Conservation (phyloP, 208 protist species). For the Trypanosoma conorhini region DNA sequence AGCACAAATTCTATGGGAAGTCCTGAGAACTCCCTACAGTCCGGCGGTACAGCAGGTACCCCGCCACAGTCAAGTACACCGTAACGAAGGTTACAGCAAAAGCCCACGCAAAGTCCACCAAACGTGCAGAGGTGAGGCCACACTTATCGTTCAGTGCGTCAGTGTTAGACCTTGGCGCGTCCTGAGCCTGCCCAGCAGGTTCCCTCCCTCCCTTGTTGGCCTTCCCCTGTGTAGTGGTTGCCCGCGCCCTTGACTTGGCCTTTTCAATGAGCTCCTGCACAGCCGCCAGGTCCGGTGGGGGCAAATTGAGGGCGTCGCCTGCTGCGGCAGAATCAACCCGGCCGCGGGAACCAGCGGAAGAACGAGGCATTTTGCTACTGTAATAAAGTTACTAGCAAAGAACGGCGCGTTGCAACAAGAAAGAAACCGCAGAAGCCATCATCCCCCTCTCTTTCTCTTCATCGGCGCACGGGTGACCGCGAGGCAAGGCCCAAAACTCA, state of each 20-base stretch:
- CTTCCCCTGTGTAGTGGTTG: not conserved
- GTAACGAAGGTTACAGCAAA: conserved; percentile 40
- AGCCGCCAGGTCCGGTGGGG: conserved; percentile 47
- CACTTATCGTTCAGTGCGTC: not conserved
- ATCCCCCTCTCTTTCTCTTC: not conserved
- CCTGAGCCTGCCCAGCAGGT: not conserved
- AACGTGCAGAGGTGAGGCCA: not conserved
- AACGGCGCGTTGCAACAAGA: conserved; percentile 7
- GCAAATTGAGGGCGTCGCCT: conserved; percentile 24
- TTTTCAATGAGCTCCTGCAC: conserved; percentile 80
- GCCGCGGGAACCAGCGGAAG: conserved; percentile 22
- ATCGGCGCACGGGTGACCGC: not conserved
- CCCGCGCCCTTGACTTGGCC: conserved; percentile 55
- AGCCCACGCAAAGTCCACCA: conserved; percentile 36
- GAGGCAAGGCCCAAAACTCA: not conserved
- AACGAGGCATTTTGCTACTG: conserved; percentile 30
- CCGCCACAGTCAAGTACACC: conserved; percentile 44
- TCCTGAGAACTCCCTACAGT: not conserved
- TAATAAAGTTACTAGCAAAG: conserved; percentile 1
- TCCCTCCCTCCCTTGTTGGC: not conserved
- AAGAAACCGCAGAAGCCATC: not conserved
- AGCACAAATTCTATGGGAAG: not conserved
- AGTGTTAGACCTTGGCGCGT: not conserved
- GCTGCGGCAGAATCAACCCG: not conserved
- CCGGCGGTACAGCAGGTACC: conserved; percentile 25